phyloP scores from a whole-genome alignment of 805 yeast species.

The Lipomyces yamadae region DNA sequence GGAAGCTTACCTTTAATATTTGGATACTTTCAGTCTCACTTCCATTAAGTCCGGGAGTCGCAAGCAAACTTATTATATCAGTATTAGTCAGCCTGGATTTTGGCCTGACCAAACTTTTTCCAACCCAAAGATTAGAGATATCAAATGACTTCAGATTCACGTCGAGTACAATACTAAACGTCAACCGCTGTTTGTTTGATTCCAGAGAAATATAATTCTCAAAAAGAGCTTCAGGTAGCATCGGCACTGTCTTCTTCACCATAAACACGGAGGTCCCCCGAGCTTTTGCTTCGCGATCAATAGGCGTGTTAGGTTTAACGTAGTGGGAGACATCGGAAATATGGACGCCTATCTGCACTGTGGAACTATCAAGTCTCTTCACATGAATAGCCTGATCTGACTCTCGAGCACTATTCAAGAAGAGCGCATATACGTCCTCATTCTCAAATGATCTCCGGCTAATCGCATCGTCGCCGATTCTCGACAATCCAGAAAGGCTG shows the following conservation, averaged over 20 bases:
- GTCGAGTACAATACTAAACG: slow-evolving; percentile 78
- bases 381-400: slow-evolving; percentile 81
- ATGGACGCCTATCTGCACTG: slow-evolving; percentile 84
- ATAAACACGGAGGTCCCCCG: slow-evolving; percentile 87
- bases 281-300: slow-evolving; percentile 89
- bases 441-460: slow-evolving; percentile 59
- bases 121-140: slow-evolving; percentile 75
- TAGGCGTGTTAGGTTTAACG: slow-evolving; percentile 69
- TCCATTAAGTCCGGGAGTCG: not conserved
- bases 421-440: slow-evolving; percentile 66
- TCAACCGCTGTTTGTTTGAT: slow-evolving; percentile 62
- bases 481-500: slow-evolving; percentile 15
- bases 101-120: slow-evolving; percentile 72
- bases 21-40: not conserved
- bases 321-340: slow-evolving; percentile 77
- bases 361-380: slow-evolving; percentile 61
- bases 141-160: slow-evolving; percentile 74
- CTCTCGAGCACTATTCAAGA: slow-evolving; percentile 60
- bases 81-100: slow-evolving; percentile 59
- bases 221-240: slow-evolving; percentile 70
- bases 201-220: slow-evolving; percentile 61
- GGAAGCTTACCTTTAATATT: not conserved
- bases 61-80: slow-evolving; percentile 46
- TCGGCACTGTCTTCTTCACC: slow-evolving; percentile 72
- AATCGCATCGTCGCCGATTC: slow-evolving; percentile 33